phyloP scores from a whole-genome alignment of 2,329 filamentous ascomycete genomes.

The Passalora sequoiae region DNA sequence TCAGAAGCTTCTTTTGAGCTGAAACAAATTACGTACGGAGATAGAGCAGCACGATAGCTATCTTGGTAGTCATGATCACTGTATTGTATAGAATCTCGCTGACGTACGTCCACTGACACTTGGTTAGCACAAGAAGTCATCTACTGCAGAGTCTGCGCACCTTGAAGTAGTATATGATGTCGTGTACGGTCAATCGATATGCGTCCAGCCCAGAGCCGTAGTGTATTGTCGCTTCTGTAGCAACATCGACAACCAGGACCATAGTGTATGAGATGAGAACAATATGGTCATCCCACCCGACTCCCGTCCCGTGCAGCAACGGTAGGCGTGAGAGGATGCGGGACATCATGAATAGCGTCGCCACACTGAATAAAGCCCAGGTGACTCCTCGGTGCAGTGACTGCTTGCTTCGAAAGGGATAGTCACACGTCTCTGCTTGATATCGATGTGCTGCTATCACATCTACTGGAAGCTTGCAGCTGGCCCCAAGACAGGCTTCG shows the following conservation, averaged over 20 bases:
- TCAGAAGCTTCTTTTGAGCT: background rate
- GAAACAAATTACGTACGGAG: slow-evolving; percentile 4
- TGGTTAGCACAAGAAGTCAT: background rate
- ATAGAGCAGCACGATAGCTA: slow-evolving; percentile 18
- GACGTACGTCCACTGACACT: slow-evolving; percentile 15
- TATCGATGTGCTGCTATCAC: slow-evolving; percentile 1
- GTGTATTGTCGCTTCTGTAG: slow-evolving; percentile 10
- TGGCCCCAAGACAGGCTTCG: slow-evolving; percentile 1
- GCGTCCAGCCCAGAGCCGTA: slow-evolving; percentile 9
- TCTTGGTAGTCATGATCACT: slow-evolving; percentile 18
- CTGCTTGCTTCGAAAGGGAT: slow-evolving; percentile 5
- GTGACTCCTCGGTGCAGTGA: slow-evolving; percentile 11
- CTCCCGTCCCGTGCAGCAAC: slow-evolving; percentile 16
- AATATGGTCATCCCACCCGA: slow-evolving; percentile 19
- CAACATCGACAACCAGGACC: slow-evolving; percentile 10
- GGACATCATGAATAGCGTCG: slow-evolving; percentile 14
- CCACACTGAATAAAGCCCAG: slow-evolving; percentile 16
- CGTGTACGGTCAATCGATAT: slow-evolving; percentile 1
- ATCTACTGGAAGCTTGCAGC: slow-evolving; percentile 4
- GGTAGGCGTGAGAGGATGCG: slow-evolving; percentile 16
- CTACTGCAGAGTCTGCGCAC: background rate
- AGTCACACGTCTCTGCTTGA: slow-evolving; percentile 7
- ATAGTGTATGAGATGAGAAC: slow-evolving; percentile 13
- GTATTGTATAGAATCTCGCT: slow-evolving; percentile 19
- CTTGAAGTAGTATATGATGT: slow-evolving; percentile 2